Conservation (phyloP, 768 basidiomycete species). For the Podaxis sp. region DNA sequence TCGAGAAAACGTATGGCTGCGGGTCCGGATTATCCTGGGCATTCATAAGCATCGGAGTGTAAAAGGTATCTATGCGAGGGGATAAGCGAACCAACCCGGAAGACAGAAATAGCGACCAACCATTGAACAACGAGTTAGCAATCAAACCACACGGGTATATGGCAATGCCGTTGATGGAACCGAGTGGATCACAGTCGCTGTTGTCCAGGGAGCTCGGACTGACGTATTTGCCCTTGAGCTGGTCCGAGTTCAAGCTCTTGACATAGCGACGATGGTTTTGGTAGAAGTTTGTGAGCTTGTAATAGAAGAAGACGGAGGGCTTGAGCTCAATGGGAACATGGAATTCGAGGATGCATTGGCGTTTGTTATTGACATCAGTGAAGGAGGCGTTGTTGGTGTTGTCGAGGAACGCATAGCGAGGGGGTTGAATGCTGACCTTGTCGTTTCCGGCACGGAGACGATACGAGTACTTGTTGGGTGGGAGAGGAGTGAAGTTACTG, state of each 20-base stretch:
- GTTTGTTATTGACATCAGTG: slow-evolving; percentile 40
- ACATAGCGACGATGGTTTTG: slow-evolving; percentile 99
- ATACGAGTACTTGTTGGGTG: slow-evolving; percentile 67
- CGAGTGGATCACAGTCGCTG: slow-evolving; percentile 90
- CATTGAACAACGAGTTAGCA: slow-evolving; percentile 96
- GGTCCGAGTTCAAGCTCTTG: slow-evolving; percentile 81
- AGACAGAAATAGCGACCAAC: slow-evolving; percentile 37
- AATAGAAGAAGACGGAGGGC: slow-evolving; percentile 85
- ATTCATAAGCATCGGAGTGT: slow-evolving; percentile 58
- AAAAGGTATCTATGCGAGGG: slow-evolving; percentile 68
- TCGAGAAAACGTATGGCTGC: slow-evolving; percentile 70
- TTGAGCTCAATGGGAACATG: slow-evolving; percentile 76
- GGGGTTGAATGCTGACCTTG: slow-evolving; percentile 35
- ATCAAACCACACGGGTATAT: slow-evolving; percentile 97
- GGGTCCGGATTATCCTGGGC: slow-evolving; percentile 44
- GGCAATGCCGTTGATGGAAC: slow-evolving; percentile 47
- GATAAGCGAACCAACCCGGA: slow-evolving; percentile 2
- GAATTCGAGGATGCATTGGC: slow-evolving; percentile 80
- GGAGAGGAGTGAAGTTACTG: slow-evolving; percentile 50
- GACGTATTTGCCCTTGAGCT: slow-evolving; percentile 75
- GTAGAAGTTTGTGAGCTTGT: slow-evolving; percentile 95
- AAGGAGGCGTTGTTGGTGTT: slow-evolving; percentile 45
- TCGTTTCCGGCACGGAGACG: slow-evolving; percentile 55
- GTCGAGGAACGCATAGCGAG: slow-evolving; percentile 76
- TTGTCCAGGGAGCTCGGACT: slow-evolving; percentile 47